phyloP scores from a whole-genome alignment of 2,329 filamentous ascomycete species.

The Aspergillus unguis region DNA sequence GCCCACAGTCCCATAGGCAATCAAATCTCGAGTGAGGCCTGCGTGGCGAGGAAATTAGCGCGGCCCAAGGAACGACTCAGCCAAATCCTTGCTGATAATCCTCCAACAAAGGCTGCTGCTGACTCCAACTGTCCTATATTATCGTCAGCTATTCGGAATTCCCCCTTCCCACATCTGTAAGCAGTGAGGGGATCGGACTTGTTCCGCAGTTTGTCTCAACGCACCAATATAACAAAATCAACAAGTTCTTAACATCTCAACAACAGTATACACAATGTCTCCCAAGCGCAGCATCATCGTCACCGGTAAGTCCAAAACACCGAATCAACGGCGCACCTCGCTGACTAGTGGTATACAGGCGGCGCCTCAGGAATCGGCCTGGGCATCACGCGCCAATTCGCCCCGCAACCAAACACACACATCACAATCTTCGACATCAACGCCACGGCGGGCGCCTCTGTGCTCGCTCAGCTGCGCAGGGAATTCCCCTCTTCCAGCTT shows the following conservation, averaged over 20 bases:
- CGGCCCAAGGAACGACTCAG: neutral
- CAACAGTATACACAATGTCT: constrained; percentile 2
- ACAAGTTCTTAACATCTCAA: neutral
- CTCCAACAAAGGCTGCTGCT: neutral
- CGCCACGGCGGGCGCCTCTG: constrained; percentile 18
- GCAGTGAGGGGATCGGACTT: neutral
- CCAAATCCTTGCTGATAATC: neutral
- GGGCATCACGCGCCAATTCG: constrained; percentile 33
- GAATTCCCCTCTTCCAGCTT: constrained; percentile 27
- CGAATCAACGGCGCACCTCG: neutral
- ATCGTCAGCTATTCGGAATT: constrained; percentile 5
- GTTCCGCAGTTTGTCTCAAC: neutral
- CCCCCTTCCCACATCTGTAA: constrained; percentile 11
- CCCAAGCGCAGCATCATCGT: constrained; percentile 27
- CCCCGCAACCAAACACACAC: constrained; percentile 27
- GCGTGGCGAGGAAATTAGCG: neutral
- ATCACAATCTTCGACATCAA: constrained; percentile 36
- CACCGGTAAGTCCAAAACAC: constrained; percentile 20
- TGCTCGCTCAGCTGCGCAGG: constrained; percentile 20
- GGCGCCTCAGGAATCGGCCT: constrained; percentile 39
- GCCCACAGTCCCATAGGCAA: neutral
- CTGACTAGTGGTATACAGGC: constrained; percentile 17
- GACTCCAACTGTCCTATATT: neutral
- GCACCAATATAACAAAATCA: neutral
- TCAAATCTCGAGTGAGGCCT: neutral